Evolutionary conservation across 2,329 filamentous ascomycete genomes (phyloP).

Genomic region (Tolypocladium amazonense): DNA sequence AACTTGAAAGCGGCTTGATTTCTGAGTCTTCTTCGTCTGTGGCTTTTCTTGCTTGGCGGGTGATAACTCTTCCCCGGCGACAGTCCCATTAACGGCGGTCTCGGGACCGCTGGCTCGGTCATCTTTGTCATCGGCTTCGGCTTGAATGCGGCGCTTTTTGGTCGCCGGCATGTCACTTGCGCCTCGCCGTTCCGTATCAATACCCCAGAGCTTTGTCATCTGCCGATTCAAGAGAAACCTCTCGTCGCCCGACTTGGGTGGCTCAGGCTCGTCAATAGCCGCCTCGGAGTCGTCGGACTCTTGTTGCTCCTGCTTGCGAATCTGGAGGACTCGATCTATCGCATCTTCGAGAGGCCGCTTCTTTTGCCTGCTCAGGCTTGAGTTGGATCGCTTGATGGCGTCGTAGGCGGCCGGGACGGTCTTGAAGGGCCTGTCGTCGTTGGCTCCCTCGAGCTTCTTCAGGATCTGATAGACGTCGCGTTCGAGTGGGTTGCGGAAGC

Average conservation of each 20-base stretch:
- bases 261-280: slow-evolving; percentile 30
- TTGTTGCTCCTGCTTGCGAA: slow-evolving; percentile 58
- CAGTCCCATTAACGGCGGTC: background rate
- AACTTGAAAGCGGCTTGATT: slow-evolving; percentile 18
- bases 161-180: slow-evolving; percentile 11
- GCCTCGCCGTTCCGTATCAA: slow-evolving; percentile 4
- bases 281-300: slow-evolving; percentile 42
- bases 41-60: slow-evolving; percentile 16
- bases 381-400: slow-evolving; percentile 75
- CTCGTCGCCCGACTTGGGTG: slow-evolving; percentile 18
- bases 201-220: slow-evolving; percentile 28
- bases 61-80: background rate
- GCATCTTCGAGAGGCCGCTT: slow-evolving; percentile 76
- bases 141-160: slow-evolving; percentile 23
- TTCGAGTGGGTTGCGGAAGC: slow-evolving; percentile 35
- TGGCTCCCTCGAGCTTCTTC: slow-evolving; percentile 62
- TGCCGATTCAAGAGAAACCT: slow-evolving; percentile 30
- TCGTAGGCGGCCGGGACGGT: slow-evolving; percentile 60
- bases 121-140: slow-evolving; percentile 13
- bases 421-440: slow-evolving; percentile 33
- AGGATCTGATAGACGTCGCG: slow-evolving; percentile 71
- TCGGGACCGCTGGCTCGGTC: slow-evolving; percentile 3
- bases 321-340: slow-evolving; percentile 70
- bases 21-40: slow-evolving; percentile 18
- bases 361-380: slow-evolving; percentile 70